Conservation (phyloP, 306 rosid species). For the apple (Malus domestica) region ASM211411v1 NC_041798.1:37694001-37694500, state of each 20-base stretch:
- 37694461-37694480: constrained; percentile 75
- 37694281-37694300: background rate
- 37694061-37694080: background rate
- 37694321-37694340: constrained; percentile 84
- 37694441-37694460: constrained; percentile 73
- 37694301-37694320: constrained; percentile 21
- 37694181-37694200: background rate
- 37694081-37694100: background rate
- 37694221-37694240: background rate
- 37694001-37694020: too few species aligned
- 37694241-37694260: background rate
- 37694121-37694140: background rate
- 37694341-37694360: constrained; percentile 77
- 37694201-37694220: background rate
- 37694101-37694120: background rate
- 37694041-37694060: background rate
- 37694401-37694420: constrained; percentile 81
- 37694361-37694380: constrained; percentile 83
- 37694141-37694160: background rate
- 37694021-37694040: background rate
- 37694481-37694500: constrained; percentile 70
- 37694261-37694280: background rate
- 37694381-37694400: constrained; percentile 71
- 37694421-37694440: constrained; percentile 81
- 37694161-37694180: background rate